Conservation (phyloP, 208 protist species). For the Phytomonas sp. region DNA sequence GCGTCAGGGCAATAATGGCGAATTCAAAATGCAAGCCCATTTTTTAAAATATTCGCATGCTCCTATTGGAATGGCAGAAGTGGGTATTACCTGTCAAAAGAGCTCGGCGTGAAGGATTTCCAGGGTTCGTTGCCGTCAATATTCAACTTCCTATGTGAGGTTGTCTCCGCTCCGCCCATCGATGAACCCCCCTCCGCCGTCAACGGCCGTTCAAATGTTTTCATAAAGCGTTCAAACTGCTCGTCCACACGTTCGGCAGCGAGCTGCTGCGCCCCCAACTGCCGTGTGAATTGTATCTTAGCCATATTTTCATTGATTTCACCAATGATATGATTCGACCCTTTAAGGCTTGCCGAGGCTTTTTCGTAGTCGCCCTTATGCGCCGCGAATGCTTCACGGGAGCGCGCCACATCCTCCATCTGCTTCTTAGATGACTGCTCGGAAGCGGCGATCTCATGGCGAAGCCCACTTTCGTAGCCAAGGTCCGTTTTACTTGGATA, state of each 20-base stretch:
- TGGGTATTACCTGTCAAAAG: conserved; percentile 1
- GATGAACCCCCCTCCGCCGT: conserved; percentile 4
- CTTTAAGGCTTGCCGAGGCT: neutral
- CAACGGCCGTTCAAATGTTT: conserved; percentile 43
- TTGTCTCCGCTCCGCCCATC: neutral
- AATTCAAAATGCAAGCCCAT: neutral
- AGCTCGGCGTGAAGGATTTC: conserved; percentile 66
- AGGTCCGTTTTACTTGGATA: conserved; percentile 76
- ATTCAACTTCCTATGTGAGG: conserved; percentile 18
- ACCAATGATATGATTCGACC: conserved; percentile 25
- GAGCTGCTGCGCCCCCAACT: conserved; percentile 58
- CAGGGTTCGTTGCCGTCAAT: conserved; percentile 80
- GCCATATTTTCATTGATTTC: conserved; percentile 77
- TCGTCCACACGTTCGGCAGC: conserved; percentile 71
- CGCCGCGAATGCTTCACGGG: conserved; percentile 19
- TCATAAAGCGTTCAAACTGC: conserved; percentile 86
- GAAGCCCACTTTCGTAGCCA: conserved; percentile 79
- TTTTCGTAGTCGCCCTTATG: conserved; percentile 17
- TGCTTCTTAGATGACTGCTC: conserved; percentile 29
- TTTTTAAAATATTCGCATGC: conserved; percentile 2
- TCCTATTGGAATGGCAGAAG: conserved; percentile 7
- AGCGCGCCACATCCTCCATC: conserved; percentile 42
- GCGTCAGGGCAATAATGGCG: neutral
- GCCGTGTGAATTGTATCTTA: conserved; percentile 69
- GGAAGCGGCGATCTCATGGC: conserved; percentile 40